Evolutionary conservation across 2,329 filamentous ascomycete species (phyloP), one percentile per base, ranked within the genome.

Genomic region (Aspergillus fructus): DNA sequence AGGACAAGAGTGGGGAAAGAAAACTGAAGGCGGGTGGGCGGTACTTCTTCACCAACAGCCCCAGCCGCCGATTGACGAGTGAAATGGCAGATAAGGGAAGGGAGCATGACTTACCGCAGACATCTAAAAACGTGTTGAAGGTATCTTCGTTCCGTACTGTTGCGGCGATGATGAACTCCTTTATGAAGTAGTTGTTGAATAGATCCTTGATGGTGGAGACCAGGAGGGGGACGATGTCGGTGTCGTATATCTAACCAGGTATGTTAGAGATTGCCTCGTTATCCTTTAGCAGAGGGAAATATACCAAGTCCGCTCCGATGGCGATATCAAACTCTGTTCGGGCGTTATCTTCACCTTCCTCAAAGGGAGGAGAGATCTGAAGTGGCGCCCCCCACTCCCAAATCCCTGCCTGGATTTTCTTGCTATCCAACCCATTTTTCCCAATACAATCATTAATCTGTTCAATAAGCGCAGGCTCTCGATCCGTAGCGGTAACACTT

Each of bases 61-160:
- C 9, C 21, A 46, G 30, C 23, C 23, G 23, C 21, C 21, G 43
- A 17, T 42, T 42, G 40, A 42, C 15, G 15, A 12, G 40, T 5
- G 41, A 11, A 19, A 41, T n/a, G 15, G 15, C n/a, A 17, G 40
- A 17, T 19, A 52, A 23, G 5, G 11, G n/a, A 19, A 34, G 15
- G 7, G 21, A 17, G 24, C 3, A 11, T 27, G 13, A 68, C 84
- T 68, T 73, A 88, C 85, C 73, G 71, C 85, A 88, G 55, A 80
- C 81, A 56, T 79, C 73, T 62, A 80, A 68, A 66, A 89, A 88
- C 24, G 78, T 74, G 63, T 82, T 77, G 69, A 87, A 87, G 0
- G 85, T 89, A 52, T 85, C 75, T 55, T 81, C 76, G 58, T 88
- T 88, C 55, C 86, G 81, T 53, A 88, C 78, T 0, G 85, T 85